Evolutionary conservation across 1,139 yeast species (phyloP), one percentile per base, ranked within the genome.

Genomic region (Hemisphaericaspora xylofermentans): DNA sequence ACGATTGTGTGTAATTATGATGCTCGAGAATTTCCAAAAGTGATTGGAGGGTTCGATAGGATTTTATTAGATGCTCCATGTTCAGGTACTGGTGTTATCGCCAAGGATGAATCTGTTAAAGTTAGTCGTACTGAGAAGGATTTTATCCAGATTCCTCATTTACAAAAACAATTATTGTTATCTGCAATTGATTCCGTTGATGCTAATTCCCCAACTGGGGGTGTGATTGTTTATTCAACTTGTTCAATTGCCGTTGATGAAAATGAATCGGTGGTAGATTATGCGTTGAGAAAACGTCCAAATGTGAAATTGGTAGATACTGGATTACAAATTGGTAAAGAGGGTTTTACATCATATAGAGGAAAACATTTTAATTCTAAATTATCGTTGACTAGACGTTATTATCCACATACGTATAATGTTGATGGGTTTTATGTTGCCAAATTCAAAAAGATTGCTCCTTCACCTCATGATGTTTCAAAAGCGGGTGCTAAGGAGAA

Each of bases 401-500:
- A 93, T 65, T 94, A 93, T 62, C 99, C 99, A 42, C 99, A 94
- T 65, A 91, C 96, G 25, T 93, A 93, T 63, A 94, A 94, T 63
- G 98, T 94, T 41, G 99, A 94, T 67, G 99, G 99, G 28, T 94
- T 94, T 75, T 94, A 74, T 63, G 98, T 94, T 46, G 98, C 99
- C 45, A 93, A 93, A 62, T 88, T 94, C 72, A 82, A 88, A 68
- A 94, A 94, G 77, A 82, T 80, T 49, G 95, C 93, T 2, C 74
- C 96, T 45, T 83, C 95, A 47, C 84, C 91, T 38, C 88, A 82
- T 53, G 94, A 85, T 64, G 78, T 81, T 44, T 82, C 91, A 47
- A 87, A 85, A 69, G 91, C 94, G 6, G 93, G 95, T 52, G 95
- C 96, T 34, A 78, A 76, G 58, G 97, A 88, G 66, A 88, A 88